Conservation (phyloP, 306 rosid species). For the Oemleria cerasiformis region DNA sequence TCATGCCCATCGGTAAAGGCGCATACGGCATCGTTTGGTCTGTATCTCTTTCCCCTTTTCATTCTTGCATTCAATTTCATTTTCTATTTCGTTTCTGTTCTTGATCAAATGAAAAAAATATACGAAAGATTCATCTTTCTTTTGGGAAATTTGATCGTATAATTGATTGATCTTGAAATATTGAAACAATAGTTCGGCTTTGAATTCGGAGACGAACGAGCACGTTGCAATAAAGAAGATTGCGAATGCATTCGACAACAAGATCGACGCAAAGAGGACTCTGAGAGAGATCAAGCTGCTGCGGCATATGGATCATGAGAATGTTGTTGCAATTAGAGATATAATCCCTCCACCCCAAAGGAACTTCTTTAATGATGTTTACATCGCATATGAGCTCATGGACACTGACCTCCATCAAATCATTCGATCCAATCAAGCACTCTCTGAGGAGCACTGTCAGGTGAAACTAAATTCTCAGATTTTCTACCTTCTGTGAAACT, state of each 20-base stretch:
- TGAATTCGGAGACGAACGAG: constrained; percentile 88
- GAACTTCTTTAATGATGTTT: constrained; percentile 75
- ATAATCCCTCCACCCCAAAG: constrained; percentile 92
- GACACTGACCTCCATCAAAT: constrained; percentile 97
- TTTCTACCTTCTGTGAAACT: not conserved
- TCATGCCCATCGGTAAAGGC: constrained; percentile 98
- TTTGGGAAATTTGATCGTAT: not conserved
- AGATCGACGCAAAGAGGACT: constrained; percentile 94
- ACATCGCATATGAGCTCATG: constrained; percentile 98
- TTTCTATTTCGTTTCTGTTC: not conserved
- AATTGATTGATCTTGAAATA: not conserved
- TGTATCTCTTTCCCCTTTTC: not conserved
- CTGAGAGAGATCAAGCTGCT: constrained; percentile 97
- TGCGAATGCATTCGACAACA: constrained; percentile 91
- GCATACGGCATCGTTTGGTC: constrained; percentile 98
- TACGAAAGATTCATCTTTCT: not conserved
- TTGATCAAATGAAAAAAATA: not conserved
- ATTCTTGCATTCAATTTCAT: not conserved
- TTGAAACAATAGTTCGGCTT: constrained; percentile 49
- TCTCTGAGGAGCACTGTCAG: constrained; percentile 99
- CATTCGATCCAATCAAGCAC: constrained; percentile 84
- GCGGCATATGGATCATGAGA: constrained; percentile 98
- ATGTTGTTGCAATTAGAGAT: constrained; percentile 93
- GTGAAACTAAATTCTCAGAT: constrained; percentile 27
- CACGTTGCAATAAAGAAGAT: constrained; percentile 93